Evolutionary conservation across 2,329 filamentous ascomycete genomes (phyloP), one percentile per base, ranked within the genome.

Genomic region (Setomelanomma holmii): DNA sequence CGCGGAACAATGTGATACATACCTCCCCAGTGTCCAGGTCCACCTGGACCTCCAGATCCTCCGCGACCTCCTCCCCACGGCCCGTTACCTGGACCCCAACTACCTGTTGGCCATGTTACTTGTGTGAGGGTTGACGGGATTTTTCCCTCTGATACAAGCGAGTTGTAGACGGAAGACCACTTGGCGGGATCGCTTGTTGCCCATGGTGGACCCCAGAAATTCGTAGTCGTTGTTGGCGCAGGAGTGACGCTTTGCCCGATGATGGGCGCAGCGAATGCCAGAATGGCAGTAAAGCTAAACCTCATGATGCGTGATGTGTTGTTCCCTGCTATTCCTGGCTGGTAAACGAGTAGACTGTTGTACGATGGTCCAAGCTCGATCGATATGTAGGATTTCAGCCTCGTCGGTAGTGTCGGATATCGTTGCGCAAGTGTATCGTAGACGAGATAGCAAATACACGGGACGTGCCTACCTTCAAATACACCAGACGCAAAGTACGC

Each of bases 341-440:
- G n/a, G n/a, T n/a, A n/a, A n/a, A n/a, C n/a, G n/a, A n/a, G n/a
- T n/a, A n/a, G n/a, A n/a, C n/a, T n/a, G n/a, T n/a, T n/a, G n/a
- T n/a, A n/a, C n/a, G n/a, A n/a, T n/a, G n/a, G n/a, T n/a, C n/a
- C n/a, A 19, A 34, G 17, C 16, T 34, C 5, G 41, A 38, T 39
- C 1, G 34, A 40, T 30, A 22, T 16, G 16, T 16, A 43, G 16
- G 22, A 24, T 39, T 27, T 43, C 22, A 41, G 24, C 36, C 16
- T 34, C 22, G 6, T 19, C 21, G 14, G 21, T 35, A 10, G 30
- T 41, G 24, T 43, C 83, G 78, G 14, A 30, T 14, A 14, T 54
- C 86, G 81, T 57, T 89, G 19, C 30, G 30, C 20, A 24, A 23
- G 21, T 19, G 21, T 41, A 23, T n/a, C 12, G 20, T 23, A 41